Conservation (phyloP, 2,329 filamentous ascomycete species). For the Penicillium sp. region DNA sequence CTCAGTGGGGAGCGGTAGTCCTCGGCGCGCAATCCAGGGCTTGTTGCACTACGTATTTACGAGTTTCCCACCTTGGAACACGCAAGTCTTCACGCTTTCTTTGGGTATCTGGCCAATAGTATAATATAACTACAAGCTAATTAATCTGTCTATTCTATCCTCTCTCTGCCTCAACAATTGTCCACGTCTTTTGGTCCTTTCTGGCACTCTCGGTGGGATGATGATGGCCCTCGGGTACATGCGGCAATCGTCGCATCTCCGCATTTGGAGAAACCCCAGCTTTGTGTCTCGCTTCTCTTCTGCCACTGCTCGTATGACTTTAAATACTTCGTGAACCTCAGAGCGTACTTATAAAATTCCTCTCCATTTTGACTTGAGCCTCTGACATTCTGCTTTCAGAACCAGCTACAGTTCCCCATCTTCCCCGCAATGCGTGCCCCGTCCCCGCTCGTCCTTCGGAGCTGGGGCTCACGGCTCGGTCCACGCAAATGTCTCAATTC, state of each 20-base stretch:
- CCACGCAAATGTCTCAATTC: constrained; percentile 7
- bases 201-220: constrained; percentile 1
- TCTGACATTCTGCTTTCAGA: neutral
- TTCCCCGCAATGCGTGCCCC: constrained; percentile 33
- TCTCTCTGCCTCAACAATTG: neutral
- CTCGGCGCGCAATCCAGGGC: constrained; percentile 13
- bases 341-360: neutral
- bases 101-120: neutral
- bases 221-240: constrained; percentile 31
- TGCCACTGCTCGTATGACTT: neutral
- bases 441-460: constrained; percentile 33
- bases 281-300: constrained; percentile 8
- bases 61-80: neutral
- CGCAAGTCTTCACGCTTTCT: neutral
- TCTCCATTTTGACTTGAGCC: neutral
- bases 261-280: constrained; percentile 21
- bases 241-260: constrained; percentile 41
- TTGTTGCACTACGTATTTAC: neutral
- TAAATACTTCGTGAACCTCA: neutral
- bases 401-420: constrained; percentile 4
- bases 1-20: constrained; percentile 14
- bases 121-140: neutral
- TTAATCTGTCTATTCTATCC: neutral
- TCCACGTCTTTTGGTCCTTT: neutral
- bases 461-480: constrained; percentile 26